Evolutionary conservation across 306 rosid species (phyloP).

Genomic region (Medicago arabica): DNA sequence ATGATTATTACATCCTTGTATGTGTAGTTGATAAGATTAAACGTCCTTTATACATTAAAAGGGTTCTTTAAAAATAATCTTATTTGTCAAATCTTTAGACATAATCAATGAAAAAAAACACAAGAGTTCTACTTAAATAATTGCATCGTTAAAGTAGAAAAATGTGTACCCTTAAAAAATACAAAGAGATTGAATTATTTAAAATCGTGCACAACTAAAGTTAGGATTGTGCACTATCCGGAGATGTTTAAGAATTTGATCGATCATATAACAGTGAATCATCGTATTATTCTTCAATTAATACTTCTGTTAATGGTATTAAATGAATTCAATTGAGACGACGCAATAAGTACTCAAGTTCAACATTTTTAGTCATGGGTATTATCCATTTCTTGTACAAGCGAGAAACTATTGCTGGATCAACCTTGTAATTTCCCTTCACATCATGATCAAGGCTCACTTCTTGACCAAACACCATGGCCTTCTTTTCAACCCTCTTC

Average conservation of each 20-base stretch:
- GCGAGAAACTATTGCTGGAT: slow-evolving; percentile 59
- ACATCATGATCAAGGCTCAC: slow-evolving; percentile 42
- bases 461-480: slow-evolving; percentile 70
- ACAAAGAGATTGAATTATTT: no score
- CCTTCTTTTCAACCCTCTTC: slow-evolving; percentile 85
- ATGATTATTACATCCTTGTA: no score
- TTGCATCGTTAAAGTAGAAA: no score
- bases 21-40: no score
- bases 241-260: not conserved
- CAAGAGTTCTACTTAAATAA: no score
- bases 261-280: not conserved
- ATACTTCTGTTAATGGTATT: not conserved
- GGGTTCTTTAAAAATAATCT: no score
- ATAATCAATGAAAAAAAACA: no score
- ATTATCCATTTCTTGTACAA: slow-evolving; percentile 76
- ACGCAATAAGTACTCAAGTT: slow-evolving; percentile 81
- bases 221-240: not conserved
- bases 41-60: no score
- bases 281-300: no score
- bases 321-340: slow-evolving; percentile 54
- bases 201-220: no score
- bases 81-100: no score
- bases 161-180: no score
- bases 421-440: slow-evolving; percentile 53
- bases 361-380: slow-evolving; percentile 80